phyloP scores from a whole-genome alignment of 2,329 filamentous ascomycete species.

The Pseudogymnoascus sp. region DNA sequence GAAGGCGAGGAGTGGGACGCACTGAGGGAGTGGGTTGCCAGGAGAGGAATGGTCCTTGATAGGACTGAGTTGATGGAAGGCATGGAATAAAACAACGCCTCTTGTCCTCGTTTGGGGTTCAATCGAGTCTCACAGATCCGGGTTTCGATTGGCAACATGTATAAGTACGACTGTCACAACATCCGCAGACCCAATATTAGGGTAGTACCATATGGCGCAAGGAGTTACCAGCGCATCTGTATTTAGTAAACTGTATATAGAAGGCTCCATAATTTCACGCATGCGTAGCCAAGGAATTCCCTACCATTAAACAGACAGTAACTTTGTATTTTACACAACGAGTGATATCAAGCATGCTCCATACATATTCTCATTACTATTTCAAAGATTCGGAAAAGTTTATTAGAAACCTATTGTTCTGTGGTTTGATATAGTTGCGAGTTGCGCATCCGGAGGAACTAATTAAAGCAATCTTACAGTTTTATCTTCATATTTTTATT shows the following conservation, averaged over 20 bases:
- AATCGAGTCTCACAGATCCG: background rate
- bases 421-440: background rate
- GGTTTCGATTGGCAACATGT: background rate
- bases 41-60: conserved; percentile 85
- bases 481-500: background rate
- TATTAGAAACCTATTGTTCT: background rate
- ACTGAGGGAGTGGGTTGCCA: conserved; percentile 73
- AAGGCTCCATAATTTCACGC: background rate
- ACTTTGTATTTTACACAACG: background rate
- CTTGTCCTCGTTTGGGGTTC: background rate
- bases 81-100: conserved; percentile 54
- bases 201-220: background rate
- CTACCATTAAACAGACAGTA: background rate
- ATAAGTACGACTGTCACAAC: background rate
- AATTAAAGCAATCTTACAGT: background rate
- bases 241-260: background rate
- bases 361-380: background rate
- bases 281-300: background rate
- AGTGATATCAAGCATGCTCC: background rate
- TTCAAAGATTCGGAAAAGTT: background rate
- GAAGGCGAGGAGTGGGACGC: conserved; percentile 84
- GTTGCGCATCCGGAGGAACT: background rate
- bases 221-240: conserved; percentile 1
- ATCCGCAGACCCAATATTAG: background rate
- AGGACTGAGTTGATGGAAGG: conserved; percentile 85